These are phyloP conservation scores for Jacaranda mimosifolia DNA, from an alignment of 257 asterid genomes.

Conservation along the genomic window DNA sequence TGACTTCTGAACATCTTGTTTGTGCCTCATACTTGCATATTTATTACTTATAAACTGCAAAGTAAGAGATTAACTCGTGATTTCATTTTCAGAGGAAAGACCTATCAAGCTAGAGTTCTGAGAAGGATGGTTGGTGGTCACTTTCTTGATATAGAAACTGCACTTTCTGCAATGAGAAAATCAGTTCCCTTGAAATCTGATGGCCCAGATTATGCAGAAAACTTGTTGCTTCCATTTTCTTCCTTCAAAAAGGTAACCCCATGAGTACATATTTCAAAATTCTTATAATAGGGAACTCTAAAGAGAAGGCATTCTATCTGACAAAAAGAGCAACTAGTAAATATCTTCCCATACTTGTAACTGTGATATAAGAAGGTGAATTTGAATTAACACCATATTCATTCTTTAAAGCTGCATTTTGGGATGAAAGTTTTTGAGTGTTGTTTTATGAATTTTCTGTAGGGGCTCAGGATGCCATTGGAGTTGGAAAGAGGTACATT, in stretches of 20 bases:
- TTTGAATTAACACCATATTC: neutral
- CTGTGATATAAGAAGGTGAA: too few species aligned
- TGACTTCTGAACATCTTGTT: neutral
- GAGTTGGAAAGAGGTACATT: slow-evolving; percentile 14
- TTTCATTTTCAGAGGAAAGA: slow-evolving; percentile 40
- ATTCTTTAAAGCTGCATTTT: neutral
- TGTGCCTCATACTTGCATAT: too few species aligned
- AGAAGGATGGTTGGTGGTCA: slow-evolving; percentile 50
- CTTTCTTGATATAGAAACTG: slow-evolving; percentile 41
- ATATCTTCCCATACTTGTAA: too few species aligned
- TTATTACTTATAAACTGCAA: too few species aligned
- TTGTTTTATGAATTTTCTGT: neutral
- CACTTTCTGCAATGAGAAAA: slow-evolving; percentile 36
- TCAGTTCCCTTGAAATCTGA: slow-evolving; percentile 30
- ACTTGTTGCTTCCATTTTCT: neutral
- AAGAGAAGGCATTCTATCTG: too few species aligned
- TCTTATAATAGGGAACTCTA: too few species aligned
- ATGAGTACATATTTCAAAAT: too few species aligned
- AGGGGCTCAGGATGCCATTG: slow-evolving; percentile 22
- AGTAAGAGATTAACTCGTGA: too few species aligned
- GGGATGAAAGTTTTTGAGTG: neutral
- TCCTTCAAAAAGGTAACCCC: slow-evolving; percentile 32
- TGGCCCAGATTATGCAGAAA: slow-evolving; percentile 32
- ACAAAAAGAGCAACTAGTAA: too few species aligned
- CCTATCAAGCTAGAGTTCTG: slow-evolving; percentile 49